Evolutionary conservation across 2,329 filamentous ascomycete species (phyloP).

Genomic region (Cordyceps tenuipes): DNA sequence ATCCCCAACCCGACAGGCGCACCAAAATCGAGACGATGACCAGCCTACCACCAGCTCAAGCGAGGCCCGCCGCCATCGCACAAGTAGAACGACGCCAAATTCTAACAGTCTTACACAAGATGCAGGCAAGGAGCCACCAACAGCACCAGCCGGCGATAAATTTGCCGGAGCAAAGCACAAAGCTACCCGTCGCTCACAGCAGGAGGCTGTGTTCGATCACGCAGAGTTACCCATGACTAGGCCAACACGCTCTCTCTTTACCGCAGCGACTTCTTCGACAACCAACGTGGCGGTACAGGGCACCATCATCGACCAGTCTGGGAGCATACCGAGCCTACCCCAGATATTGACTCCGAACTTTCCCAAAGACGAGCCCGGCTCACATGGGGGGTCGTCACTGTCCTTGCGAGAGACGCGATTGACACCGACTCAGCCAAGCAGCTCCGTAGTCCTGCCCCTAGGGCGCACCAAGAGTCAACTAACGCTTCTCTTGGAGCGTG

Average conservation of each 20-base stretch:
- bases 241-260: conserved; percentile 23
- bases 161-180: conserved; percentile 2
- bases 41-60: background rate
- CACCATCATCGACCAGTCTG: conserved; percentile 35
- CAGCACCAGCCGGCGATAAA: background rate
- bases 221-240: conserved; percentile 14
- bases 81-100: background rate
- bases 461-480: conserved; percentile 55
- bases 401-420: conserved; percentile 31
- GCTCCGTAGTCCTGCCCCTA: conserved; percentile 37
- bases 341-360: background rate
- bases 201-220: conserved; percentile 9
- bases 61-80: background rate
- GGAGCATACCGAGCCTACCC: conserved; percentile 12
- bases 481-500: conserved; percentile 47
- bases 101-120: background rate
- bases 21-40: background rate
- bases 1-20: too few species aligned
- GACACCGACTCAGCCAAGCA: conserved; percentile 41
- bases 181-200: conserved; percentile 22
- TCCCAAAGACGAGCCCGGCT: background rate
- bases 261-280: conserved; percentile 30
- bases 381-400: conserved; percentile 12
- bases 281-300: conserved; percentile 34
- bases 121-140: background rate